Evolutionary conservation across 352 stramenopile genomes (phyloP).

Genomic region (Pythium aquatile): DNA sequence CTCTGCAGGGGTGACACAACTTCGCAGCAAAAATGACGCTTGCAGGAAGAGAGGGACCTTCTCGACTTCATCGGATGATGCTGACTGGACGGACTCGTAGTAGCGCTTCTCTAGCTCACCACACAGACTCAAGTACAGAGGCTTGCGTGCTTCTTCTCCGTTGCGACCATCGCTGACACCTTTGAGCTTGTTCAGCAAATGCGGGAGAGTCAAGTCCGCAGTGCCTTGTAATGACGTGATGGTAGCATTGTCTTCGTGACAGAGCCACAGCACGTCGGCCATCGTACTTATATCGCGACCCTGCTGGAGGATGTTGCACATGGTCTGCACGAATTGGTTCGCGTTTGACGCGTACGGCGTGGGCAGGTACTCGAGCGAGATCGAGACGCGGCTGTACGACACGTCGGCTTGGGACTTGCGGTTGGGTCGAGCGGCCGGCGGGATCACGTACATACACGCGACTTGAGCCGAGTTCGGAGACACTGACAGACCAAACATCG

Average conservation of each 20-base stretch:
- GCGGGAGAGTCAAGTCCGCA: constrained; percentile 49
- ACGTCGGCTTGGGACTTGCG: constrained; percentile 81
- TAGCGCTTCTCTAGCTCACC: constrained; percentile 55
- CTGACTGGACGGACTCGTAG: constrained; percentile 9
- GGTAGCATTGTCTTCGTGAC: constrained; percentile 64
- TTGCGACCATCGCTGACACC: constrained; percentile 25
- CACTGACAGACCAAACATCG: constrained; percentile 66
- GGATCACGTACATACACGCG: constrained; percentile 66
- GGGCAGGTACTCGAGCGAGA: constrained; percentile 69
- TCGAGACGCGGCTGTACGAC: constrained; percentile 79
- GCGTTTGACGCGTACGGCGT: constrained; percentile 47
- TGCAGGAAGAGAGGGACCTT: constrained; percentile 50
- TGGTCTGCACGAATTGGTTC: constrained; percentile 40
- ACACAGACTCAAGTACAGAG: constrained; percentile 62
- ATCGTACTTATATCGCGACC: constrained; percentile 61
- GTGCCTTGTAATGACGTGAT: constrained; percentile 54
- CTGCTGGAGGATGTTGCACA: constrained; percentile 55
- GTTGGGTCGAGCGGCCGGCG: constrained; percentile 73
- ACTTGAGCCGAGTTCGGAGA: constrained; percentile 73
- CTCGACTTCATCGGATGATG: neutral
- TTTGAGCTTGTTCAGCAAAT: constrained; percentile 56
- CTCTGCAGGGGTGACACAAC: constrained; percentile 50
- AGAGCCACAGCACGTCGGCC: constrained; percentile 76
- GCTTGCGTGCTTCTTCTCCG: constrained; percentile 35
- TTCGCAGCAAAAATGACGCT: constrained; percentile 57